Percentiles rank a stretch among this genome's conserved stretches.
Evolutionary conservation across 1,284 basidiomycete genomes (phyloP).

Genomic region (Cryptococcus hybrid): DNA sequence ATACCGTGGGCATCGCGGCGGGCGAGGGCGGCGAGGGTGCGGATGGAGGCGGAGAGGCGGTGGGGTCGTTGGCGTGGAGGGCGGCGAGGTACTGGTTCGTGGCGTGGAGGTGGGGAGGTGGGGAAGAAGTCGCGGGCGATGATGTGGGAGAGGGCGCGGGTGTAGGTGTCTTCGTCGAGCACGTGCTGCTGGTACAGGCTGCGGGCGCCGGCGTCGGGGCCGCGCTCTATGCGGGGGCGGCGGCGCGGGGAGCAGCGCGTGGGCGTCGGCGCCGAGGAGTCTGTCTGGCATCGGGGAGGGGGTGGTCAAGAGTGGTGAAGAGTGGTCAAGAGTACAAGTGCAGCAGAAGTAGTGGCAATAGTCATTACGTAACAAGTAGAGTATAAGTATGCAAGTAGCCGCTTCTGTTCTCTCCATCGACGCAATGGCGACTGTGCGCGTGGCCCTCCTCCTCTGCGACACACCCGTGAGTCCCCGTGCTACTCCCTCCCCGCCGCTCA

Average conservation of each 20-base stretch:
- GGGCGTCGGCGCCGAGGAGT: not conserved
- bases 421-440: slow-evolving; percentile 30
- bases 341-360: not conserved
- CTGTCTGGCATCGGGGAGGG: not conserved
- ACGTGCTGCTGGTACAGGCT: slow-evolving; percentile 45
- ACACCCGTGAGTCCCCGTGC: slow-evolving; percentile 38
- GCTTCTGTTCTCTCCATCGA: slow-evolving; percentile 1
- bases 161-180: slow-evolving; percentile 83
- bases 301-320: not conserved
- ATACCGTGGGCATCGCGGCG: slow-evolving; percentile 16
- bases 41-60: slow-evolving; percentile 69
- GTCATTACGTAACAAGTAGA: not conserved
- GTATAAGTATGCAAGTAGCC: slow-evolving; percentile 1
- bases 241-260: slow-evolving; percentile 31
- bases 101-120: slow-evolving; percentile 79
- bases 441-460: slow-evolving; percentile 49
- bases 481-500: not conserved
- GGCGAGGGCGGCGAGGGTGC: slow-evolving; percentile 64
- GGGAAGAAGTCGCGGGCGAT: slow-evolving; percentile 97
- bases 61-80: slow-evolving; percentile 65
- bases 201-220: slow-evolving; percentile 30
- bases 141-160: slow-evolving; percentile 83
- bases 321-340: not conserved
- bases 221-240: slow-evolving; percentile 29
- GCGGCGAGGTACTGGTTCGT: slow-evolving; percentile 82